A percentile compares a stretch with the other conserved stretches of the same genome.
Evolutionary conservation across 1,139 yeast species (phyloP).

Genomic region (Lodderomyces elongisporus): DNA sequence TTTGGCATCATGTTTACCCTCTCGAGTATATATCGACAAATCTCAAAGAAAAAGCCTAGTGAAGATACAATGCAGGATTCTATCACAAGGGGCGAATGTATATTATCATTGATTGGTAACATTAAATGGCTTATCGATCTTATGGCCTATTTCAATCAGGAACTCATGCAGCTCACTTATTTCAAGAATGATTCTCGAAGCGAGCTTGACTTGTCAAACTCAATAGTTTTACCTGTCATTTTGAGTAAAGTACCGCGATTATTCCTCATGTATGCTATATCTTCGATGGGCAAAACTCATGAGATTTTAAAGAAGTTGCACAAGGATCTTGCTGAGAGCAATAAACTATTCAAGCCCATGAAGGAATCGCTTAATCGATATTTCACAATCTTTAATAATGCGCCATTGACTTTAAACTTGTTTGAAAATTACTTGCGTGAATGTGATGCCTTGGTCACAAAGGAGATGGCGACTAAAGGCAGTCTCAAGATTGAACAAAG

Average conservation of each 20-base stretch:
- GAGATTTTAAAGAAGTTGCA: constrained; percentile 48
- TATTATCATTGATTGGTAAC: constrained; percentile 62
- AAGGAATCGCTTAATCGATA: constrained; percentile 50
- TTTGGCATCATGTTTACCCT: constrained; percentile 73
- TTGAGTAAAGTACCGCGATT: constrained; percentile 69
- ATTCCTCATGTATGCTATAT: constrained; percentile 61
- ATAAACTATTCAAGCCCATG: constrained; percentile 47
- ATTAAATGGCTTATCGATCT: constrained; percentile 79
- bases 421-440: constrained; percentile 64
- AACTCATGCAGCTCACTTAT: constrained; percentile 42
- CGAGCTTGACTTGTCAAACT: constrained; percentile 24
- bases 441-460: constrained; percentile 31
- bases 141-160: constrained; percentile 62
- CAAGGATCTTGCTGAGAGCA: constrained; percentile 36
- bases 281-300: constrained; percentile 66
- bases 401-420: constrained; percentile 53
- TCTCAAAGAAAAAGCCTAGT: constrained; percentile 45
- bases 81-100: constrained; percentile 50
- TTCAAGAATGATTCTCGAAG: constrained; percentile 19
- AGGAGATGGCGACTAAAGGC: constrained; percentile 32
- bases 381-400: constrained; percentile 46
- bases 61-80: constrained; percentile 53
- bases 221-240: constrained; percentile 47
- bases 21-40: constrained; percentile 54
- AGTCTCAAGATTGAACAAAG: constrained; percentile 56